phyloP scores from a whole-genome alignment of 2,329 filamentous ascomycete species.

The Clarireedia sp. region DNA sequence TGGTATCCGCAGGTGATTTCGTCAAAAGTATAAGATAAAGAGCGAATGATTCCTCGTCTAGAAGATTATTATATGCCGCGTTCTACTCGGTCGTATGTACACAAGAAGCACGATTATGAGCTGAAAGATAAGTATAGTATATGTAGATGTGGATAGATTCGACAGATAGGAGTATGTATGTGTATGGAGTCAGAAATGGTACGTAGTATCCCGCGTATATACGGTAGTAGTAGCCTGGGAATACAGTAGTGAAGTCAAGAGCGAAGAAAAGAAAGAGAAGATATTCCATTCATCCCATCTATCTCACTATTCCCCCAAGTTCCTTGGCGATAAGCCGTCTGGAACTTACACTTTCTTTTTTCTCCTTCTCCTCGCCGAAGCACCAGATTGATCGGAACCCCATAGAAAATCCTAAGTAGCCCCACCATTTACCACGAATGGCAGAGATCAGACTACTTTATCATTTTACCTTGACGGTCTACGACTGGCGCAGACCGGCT shows the following conservation, averaged over 20 bases:
- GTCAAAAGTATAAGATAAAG: background rate
- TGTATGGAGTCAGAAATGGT: too few species aligned
- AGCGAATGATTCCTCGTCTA: background rate
- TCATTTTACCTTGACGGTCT: conserved; percentile 1
- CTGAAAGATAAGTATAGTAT: too few species aligned
- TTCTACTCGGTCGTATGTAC: too few species aligned
- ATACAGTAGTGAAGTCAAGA: background rate
- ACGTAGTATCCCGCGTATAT: too few species aligned
- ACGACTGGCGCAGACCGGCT: background rate
- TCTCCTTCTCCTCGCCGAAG: background rate
- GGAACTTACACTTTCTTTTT: background rate
- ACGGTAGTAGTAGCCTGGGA: background rate
- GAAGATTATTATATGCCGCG: too few species aligned
- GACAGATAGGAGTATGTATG: too few species aligned
- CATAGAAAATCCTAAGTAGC: background rate
- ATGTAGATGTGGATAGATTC: too few species aligned
- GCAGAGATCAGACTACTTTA: background rate
- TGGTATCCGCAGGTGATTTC: too few species aligned
- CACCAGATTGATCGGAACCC: conserved; percentile 1
- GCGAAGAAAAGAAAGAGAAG: background rate
- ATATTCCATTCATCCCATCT: background rate
- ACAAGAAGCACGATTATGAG: too few species aligned
- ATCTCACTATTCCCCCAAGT: too few species aligned
- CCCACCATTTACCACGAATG: background rate
- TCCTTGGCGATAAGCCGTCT: conserved; percentile 5